Base-by-base conservation (phyloP, 176 grass and related monocot genomes). In the Eleusine indica region DNA sequence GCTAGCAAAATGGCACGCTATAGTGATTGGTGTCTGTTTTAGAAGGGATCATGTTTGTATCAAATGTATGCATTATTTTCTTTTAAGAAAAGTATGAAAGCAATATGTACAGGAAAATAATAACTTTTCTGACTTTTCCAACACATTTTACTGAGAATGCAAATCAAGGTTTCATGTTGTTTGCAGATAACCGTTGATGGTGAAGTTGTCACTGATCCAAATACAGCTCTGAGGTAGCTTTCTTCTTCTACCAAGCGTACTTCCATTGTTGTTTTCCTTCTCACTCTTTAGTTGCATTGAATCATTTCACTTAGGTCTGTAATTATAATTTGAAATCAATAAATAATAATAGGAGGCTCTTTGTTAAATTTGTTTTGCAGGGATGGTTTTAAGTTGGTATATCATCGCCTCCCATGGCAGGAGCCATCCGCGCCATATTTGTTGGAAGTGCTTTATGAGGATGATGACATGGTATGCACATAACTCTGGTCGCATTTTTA, bases 361-460 rank as follows among this genome's bases (percentile, higher is more conserved):
- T 70, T 80, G 29, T 60, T 71, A 62, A 14, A 39, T 77, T 19
- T 82, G 22, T 83, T 75, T 87, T 91, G 47, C 38, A 98, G 93
- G 71, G 80, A 88, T n/a, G 93, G 87, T 82, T 91, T 76, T 80
- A 88, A 86, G 66, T 73, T 98, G 80, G 80, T 93, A 53, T 98
- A 98, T 81, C 84, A 90, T 78, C 92, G 93, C 37, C 73, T 88
- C 22, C 87, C 96, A 37, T 98, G 96, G 96, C 88, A 95, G 68
- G 96, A 98, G 79, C 90, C 87, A 63, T 83, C 40, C 54, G 80
- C 92, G 10, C 95, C 95, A 30, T 77, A 95, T 87, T 77, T 88
- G 38, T 76, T 98, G 1, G 87, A 90, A 22, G 92, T 98, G 66
- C 86, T 98, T 78, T 98, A 98, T 15, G 96, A 98, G 88, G 96